Evolutionary conservation across 2,329 filamentous ascomycete genomes (phyloP).

Genomic region (Neofusicoccum cordaticola): DNA sequence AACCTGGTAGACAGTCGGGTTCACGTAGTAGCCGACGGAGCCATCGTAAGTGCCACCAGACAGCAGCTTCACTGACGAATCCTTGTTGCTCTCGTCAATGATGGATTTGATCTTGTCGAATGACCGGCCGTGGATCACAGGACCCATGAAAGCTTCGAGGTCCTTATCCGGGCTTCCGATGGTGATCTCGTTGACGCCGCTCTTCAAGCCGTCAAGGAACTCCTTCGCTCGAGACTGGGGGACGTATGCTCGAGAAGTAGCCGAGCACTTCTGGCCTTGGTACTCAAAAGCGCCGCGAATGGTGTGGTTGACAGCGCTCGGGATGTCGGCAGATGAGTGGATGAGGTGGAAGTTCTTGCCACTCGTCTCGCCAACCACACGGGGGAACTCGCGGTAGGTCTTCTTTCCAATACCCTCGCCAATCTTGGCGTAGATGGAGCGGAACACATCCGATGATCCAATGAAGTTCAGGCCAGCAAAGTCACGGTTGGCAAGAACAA

Average conservation of each 20-base stretch:
- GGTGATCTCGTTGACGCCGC: slow-evolving; percentile 68
- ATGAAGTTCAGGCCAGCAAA: slow-evolving; percentile 93
- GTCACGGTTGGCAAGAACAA: slow-evolving; percentile 70
- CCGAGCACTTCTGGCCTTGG: slow-evolving; percentile 89
- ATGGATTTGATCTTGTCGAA: slow-evolving; percentile 76
- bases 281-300: slow-evolving; percentile 86
- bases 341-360: slow-evolving; percentile 92
- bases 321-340: slow-evolving; percentile 71
- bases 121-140: slow-evolving; percentile 76
- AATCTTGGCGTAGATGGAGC: slow-evolving; percentile 84
- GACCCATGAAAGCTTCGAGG: slow-evolving; percentile 77
- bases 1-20: slow-evolving; percentile 78
- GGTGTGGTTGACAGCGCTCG: slow-evolving; percentile 77
- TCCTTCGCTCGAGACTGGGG: slow-evolving; percentile 70
- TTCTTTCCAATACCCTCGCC: slow-evolving; percentile 76
- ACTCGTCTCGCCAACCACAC: slow-evolving; percentile 86
- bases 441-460: slow-evolving; percentile 87
- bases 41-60: slow-evolving; percentile 75
- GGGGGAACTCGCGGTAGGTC: slow-evolving; percentile 79
- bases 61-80: slow-evolving; percentile 68
- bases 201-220: slow-evolving; percentile 64
- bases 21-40: slow-evolving; percentile 76
- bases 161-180: slow-evolving; percentile 65
- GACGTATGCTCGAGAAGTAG: slow-evolving; percentile 76
- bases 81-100: slow-evolving; percentile 74